Base-by-base conservation (phyloP, 2,329 filamentous ascomycete genomes). In the Boeremia lycopersici region DNA sequence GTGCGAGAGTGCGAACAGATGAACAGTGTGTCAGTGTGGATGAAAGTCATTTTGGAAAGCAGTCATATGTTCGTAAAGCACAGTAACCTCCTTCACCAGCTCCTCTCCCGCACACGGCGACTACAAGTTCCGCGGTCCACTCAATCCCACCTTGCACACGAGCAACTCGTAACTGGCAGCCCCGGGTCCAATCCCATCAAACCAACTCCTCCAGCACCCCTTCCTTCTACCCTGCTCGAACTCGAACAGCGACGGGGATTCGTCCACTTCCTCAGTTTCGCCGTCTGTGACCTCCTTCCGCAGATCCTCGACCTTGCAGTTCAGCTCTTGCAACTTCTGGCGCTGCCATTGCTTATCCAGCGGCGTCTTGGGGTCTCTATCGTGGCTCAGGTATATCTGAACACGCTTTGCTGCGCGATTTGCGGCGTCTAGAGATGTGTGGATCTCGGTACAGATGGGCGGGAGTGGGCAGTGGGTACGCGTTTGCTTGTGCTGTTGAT, bases 361-460 rank as follows among this genome's bases (percentile, higher is more conserved):
- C 6, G 38, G 29, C 9, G 36, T 29, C 6, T 33, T 43, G 0
- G 59, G 53, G 6, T 61, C 35, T 33, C 53, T 50, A 39, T 65
- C 51, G 25, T 68, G 65, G 29, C 61, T 65, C 6, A 73, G 48
- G 17, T 64, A 53, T 8, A 72, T 48, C 26, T 74, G 69, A 6
- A 72, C 47, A 5, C 49, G 48, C 17, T 53, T 48, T 2, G 71
- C 71, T 11, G 68, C 65, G 12, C 57, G 59, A 38, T 74, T 73
- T 1, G 69, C 71, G 1, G 49, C 43, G n/a, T 48, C 33, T 1
- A 66, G 52, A 0, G 58, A 61, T 0, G 68, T 72, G 45, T 71
- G 68, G 7, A 66, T 11, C 25, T 70, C 65, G 0, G 60, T 52
- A 15, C 34, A 34, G 9, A 54, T 13, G 13, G 57, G 44, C 0